Conservation (phyloP, 345 rosid genomes). For the Gossypium turneri region DNA sequence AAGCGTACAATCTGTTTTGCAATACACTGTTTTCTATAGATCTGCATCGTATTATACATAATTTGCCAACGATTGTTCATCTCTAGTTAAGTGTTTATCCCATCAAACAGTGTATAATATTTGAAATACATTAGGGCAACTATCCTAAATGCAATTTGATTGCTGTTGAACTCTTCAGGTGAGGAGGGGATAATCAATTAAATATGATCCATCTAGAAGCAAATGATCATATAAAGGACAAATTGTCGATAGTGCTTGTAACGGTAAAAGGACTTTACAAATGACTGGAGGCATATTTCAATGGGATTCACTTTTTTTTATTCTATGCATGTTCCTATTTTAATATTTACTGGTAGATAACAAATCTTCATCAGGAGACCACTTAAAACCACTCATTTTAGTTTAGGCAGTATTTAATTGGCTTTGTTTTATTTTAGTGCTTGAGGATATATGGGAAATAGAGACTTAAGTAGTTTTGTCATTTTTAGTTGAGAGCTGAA, state of each 20-base stretch:
- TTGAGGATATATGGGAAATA: background rate
- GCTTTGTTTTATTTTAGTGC: background rate
- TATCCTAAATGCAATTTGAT: background rate
- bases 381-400: background rate
- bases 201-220: conserved; percentile 4
- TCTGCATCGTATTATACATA: too few species aligned
- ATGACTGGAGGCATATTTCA: background rate
- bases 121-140: background rate
- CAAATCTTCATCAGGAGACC: background rate
- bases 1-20: background rate
- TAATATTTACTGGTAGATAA: background rate
- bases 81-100: background rate
- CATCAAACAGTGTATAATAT: background rate
- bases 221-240: background rate
- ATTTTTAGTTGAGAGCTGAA: background rate
- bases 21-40: background rate
- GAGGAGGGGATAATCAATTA: background rate
- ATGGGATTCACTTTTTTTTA: background rate
- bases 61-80: background rate
- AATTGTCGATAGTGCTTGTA: background rate
- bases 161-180: background rate
- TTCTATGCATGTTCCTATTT: background rate
- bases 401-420: background rate
- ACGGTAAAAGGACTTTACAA: background rate
- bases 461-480: background rate